Evolutionary conservation across 73 alveolate genomes (phyloP).

Genomic region (Symbiodinium pilosum): DNA sequence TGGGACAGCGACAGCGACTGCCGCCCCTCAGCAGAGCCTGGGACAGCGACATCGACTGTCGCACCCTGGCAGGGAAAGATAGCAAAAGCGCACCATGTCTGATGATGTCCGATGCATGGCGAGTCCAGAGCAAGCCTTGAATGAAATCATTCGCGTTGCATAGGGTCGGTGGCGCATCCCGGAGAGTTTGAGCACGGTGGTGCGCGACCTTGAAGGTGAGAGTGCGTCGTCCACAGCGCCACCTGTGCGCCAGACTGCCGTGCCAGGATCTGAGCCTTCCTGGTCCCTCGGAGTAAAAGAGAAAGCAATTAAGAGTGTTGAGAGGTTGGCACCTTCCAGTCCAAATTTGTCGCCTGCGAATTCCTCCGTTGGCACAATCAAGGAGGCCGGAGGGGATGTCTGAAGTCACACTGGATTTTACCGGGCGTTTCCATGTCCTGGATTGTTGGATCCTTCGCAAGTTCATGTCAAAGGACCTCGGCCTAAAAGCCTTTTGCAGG

Average conservation of each 20-base stretch:
- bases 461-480: too few relatives aligned
- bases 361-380: not conserved
- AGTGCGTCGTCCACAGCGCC: not conserved
- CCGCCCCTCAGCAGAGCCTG: slow-evolving; percentile 4
- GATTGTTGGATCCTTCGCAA: too few relatives aligned
- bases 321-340: not conserved
- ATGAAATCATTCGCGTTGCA: too few relatives aligned
- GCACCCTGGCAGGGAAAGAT: too few relatives aligned
- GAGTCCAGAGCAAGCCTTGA: too few relatives aligned
- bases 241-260: slow-evolving; percentile 2
- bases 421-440: too few relatives aligned
- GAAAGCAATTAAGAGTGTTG: not conserved
- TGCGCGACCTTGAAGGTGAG: not conserved
- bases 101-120: not conserved
- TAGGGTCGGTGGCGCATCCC: too few relatives aligned
- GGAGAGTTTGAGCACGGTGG: too few relatives aligned
- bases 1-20: slow-evolving; percentile 11
- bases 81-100: too few relatives aligned
- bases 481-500: not conserved
- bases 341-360: not conserved
- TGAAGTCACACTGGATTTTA: too few relatives aligned
- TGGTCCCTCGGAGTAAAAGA: too few relatives aligned
- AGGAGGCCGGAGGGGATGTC: not conserved
- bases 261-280: not conserved
- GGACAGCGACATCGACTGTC: too few relatives aligned